Evolutionary conservation across 192 early-diverging fungal species (phyloP).

Genomic region (Bifiguratus adelaidae): DNA sequence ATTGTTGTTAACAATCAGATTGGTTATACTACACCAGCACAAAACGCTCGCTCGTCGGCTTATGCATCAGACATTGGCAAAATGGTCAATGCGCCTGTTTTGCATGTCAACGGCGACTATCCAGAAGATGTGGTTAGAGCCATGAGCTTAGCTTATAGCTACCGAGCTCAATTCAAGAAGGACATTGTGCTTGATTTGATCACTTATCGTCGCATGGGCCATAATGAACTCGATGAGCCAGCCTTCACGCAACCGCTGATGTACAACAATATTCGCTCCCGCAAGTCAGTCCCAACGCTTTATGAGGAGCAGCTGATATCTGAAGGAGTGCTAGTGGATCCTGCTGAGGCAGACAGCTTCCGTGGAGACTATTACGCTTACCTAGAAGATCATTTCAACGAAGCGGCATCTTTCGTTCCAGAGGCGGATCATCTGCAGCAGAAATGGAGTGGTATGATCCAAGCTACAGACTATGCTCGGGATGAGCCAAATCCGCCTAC

Average conservation of each 20-base stretch:
- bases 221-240: constrained; percentile 97
- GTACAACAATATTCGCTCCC: constrained; percentile 87
- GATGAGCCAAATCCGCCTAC: constrained; percentile 25
- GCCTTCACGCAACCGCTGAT: constrained; percentile 94
- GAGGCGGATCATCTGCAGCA: constrained; percentile 52
- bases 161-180: constrained; percentile 88
- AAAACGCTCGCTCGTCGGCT: constrained; percentile 83
- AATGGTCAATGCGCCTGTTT: constrained; percentile 90
- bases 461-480: constrained; percentile 30
- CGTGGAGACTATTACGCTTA: constrained; percentile 43
- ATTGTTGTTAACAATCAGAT: constrained; percentile 98
- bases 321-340: constrained; percentile 28
- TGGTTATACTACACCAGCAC: constrained; percentile 92
- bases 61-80: constrained; percentile 95
- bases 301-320: constrained; percentile 74
- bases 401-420: constrained; percentile 47
- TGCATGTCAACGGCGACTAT: constrained; percentile 94
- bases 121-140: constrained; percentile 90
- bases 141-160: constrained; percentile 75
- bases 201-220: constrained; percentile 93
- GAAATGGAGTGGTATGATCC: constrained; percentile 71
- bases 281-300: constrained; percentile 71
- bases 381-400: constrained; percentile 50
- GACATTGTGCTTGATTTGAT: constrained; percentile 94
- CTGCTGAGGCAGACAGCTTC: constrained; percentile 36